Base-by-base conservation (phyloP, 1,284 basidiomycete species). In the Ustilago loliicola region DNA sequence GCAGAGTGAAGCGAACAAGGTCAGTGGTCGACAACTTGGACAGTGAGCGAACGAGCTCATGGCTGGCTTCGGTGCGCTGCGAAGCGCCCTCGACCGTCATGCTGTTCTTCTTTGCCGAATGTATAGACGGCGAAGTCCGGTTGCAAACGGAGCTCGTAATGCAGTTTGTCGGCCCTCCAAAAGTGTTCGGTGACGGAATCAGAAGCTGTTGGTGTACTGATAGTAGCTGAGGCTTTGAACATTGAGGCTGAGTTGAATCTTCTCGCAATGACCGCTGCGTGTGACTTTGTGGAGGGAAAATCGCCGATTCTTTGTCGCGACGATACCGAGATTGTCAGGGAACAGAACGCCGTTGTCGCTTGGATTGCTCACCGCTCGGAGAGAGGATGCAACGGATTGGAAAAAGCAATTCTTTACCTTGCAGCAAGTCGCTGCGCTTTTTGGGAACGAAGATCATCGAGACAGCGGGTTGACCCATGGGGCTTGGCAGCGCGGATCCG, bases 1-100 rank as follows among this genome's bases (percentile, higher is more conserved):
- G 70, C 29, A 72, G 61, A 15, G 70, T 72, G 48, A 72, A 72
- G 17, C 65, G 70, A 5, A 67, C 70, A 19, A 72, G 58, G 32
- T 72, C 65, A 0, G 65, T 52, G n/a, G 61, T 67, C 10, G 70
- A 36, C 30, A 72, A 65, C 25, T 29, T 47, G 9, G 61, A 52
- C 21, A 72, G 32, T 1, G 61, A 67, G 34, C 19, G 53, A 2
- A 72, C 65, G 19, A 72, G 61, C 21, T 64, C 61, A 19, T 72
- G 70, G 23, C 56, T 40, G 19, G 42, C 45, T 30, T 66, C 40
- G 11, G n/a, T 38, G 11, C 47, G 57, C 30, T 50, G 48, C 13
- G 52, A 25, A 21, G 32, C 32, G 17, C 40, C 32, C 7, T 64
- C 65, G 47, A 27, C 47, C 17, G 57, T 25, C 70, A 72, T 72